These are phyloP conservation scores for Graphilbum sp. DNA, from an alignment of 2,329 filamentous ascomycete species.

Conservation along the genomic window DNA sequence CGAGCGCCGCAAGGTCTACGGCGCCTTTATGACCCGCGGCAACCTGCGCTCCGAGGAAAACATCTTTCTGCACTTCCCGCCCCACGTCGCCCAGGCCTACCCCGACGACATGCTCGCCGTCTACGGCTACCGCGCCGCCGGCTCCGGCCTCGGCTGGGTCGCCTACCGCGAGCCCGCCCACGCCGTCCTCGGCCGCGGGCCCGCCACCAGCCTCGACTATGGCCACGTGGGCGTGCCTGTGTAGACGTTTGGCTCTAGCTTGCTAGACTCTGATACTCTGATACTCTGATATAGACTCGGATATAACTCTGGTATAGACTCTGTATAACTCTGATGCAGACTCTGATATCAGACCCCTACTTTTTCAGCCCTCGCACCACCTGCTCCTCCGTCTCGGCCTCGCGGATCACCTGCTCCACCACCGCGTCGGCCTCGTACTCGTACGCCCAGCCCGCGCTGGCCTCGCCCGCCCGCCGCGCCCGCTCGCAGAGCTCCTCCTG, in stretches of 20 bases:
- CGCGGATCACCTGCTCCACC: slow-evolving; percentile 3
- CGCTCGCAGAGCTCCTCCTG: slow-evolving; percentile 9
- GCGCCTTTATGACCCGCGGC: background rate
- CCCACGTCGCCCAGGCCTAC: background rate
- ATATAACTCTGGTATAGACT: too few species aligned
- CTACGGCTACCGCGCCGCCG: background rate
- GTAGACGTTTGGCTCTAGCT: background rate
- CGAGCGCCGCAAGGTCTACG: background rate
- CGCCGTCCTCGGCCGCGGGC: background rate
- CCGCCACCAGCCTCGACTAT: background rate
- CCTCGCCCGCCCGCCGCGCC: slow-evolving; percentile 2
- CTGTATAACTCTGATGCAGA: too few species aligned
- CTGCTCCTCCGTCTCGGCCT: background rate
- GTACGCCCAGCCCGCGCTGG: slow-evolving; percentile 6
- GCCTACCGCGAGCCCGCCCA: background rate
- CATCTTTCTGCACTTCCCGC: background rate
- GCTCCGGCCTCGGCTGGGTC: background rate
- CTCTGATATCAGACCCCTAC: too few species aligned
- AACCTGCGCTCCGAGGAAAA: background rate
- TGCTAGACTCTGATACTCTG: too few species aligned
- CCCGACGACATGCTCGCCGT: background rate
- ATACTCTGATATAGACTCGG: too few species aligned
- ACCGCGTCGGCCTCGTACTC: slow-evolving; percentile 5
- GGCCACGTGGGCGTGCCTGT: background rate
- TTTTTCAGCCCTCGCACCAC: background rate